Evolutionary conservation across 495 filamentous ascomycete genomes (phyloP), one percentile per base, ranked within the genome.

Genomic region (Beverwykella pulmonaria): DNA sequence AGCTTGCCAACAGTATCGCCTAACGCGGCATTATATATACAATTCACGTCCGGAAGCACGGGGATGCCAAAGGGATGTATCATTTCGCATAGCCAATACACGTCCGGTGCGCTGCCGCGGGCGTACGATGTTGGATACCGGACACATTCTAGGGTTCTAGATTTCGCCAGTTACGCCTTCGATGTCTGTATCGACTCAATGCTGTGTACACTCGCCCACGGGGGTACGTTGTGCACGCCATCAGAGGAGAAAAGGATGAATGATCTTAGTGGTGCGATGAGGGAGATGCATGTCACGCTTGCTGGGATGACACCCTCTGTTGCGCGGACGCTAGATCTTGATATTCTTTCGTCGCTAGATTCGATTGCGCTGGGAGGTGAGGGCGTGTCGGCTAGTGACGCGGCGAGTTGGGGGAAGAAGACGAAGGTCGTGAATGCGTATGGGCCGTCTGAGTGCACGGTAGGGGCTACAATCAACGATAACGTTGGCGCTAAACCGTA

Each of bases 191-290:
- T 68, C 20, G 65, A 68, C 46, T 44, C 23, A 3, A 71, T 67
- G 62, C 30, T 71, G 17, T 61, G 56, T 20, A 71, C 69, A 27
- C 58, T 71, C 20, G 39, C 56, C 1, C 17, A 49, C 9, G 79
- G 79, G 12, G 78, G 76, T 0, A 77, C 77, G 26, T 30, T 78
- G 4, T 81, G 79, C 53, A 72, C 79, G 1, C 77, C 77, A 0
- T 76, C 75, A 0, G 76, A 80, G 0, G 59, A 68, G 8, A 65
- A 73, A 1, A 67, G 78, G 0, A 39, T 74, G n/a, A 74, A 74
- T 26, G 61, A 74, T 10, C 60, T 79, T 6, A 59, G 50, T 4
- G 72, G 65, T 12, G 53, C 44, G 1, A 80, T 80, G 10, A 20
- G 56, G 5, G 19, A 61, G 1, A 52, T 71, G 46, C 14, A 57